Base-by-base conservation (phyloP, 192 early-diverging fungal genomes). In the Coemansia sp. region DNA sequence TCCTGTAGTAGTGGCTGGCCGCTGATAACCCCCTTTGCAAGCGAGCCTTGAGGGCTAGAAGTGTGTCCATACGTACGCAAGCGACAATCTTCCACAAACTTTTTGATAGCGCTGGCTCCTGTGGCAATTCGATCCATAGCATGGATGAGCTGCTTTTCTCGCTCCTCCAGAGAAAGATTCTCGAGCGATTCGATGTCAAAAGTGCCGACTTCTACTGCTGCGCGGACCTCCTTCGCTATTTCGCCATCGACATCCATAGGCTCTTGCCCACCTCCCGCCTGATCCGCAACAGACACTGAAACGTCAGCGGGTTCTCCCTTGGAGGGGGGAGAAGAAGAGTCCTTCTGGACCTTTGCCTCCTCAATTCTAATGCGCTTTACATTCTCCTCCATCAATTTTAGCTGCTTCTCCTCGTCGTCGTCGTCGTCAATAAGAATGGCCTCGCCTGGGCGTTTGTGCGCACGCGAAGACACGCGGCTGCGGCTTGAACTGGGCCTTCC, bases 341-440 rank as follows among this genome's bases (percentile, higher is more conserved):
- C 53, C 31, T 15, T 18, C 31, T 56, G 53, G 13, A 30, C 66
- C 7, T 45, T 40, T 31, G 49, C 65, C 29, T 70, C 64, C 42
- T 79, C 79, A 1, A 81, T 66, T 42, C 60, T 68, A 51, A 81
- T 70, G 26, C 79, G 79, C 61, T 81, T 81, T 40, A 72, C 70
- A 49, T 71, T 75, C 45, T 81, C 79, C 35, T 72, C 79, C 29
- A 81, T 70, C 73, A 75, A 53, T 46, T 64, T 63, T 56, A 63
- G 43, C 60, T 75, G 79, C 64, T 71, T 58, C 23, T 75, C 79
- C 31, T 81, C 79, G 23, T 81, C 79, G 20, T 71, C 69, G 31
- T 81, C 73, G 20, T 62, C 70, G 8, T 64, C 73, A 20, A 61
- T 59, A 15, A 15, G 35, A 9, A 28, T 21, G 29, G 45, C 40